Percentiles rank a stretch among this genome's conserved stretches.
Evolutionary conservation across 164 flowering plant genomes (phyloP).

Genomic region (Protea cynaroides): DNA sequence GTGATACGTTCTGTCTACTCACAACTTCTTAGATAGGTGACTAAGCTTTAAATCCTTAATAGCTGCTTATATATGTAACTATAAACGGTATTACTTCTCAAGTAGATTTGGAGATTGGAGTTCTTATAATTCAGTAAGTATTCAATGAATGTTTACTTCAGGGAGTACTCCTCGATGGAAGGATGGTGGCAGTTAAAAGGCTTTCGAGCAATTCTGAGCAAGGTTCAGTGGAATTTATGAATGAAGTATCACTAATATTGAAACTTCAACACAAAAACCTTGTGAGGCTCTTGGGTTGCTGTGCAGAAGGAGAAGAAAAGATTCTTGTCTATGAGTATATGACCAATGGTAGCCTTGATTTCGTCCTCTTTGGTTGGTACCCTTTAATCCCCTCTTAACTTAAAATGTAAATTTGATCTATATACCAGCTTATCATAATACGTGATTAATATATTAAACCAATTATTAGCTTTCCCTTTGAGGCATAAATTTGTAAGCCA

Average conservation of each 20-base stretch:
- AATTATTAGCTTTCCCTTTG: no score
- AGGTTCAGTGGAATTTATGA: constrained; percentile 8
- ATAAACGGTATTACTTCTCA: background rate
- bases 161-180: constrained; percentile 22
- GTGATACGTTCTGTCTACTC: constrained; percentile 9
- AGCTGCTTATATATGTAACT: background rate
- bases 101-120: no score
- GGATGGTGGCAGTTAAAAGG: constrained; percentile 8
- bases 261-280: constrained; percentile 9
- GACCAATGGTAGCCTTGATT: constrained; percentile 39
- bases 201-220: constrained; percentile 5
- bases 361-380: constrained; percentile 28
- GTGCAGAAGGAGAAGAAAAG: background rate
- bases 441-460: background rate
- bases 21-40: no score
- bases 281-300: constrained; percentile 3
- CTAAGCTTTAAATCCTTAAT: no score
- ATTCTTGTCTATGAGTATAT: constrained; percentile 25
- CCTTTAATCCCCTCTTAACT: background rate
- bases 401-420: background rate
- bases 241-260: constrained; percentile 4
- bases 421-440: background rate
- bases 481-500: no score
- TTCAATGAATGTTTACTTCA: background rate
- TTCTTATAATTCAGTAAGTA: no score